phyloP scores from a whole-genome alignment of 73 alveolate species.

The Paramecium biaurelia region DNA sequence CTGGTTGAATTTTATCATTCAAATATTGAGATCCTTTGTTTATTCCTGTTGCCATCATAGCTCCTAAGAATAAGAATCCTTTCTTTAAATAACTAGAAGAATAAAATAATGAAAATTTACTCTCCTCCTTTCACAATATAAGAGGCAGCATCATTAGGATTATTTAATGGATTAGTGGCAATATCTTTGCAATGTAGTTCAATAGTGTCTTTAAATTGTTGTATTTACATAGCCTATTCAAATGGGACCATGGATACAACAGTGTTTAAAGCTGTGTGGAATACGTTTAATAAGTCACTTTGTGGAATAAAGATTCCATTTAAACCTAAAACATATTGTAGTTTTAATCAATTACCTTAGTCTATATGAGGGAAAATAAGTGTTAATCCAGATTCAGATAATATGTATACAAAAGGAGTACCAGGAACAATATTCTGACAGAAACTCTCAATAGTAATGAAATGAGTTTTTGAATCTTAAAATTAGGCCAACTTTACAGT shows the following conservation, averaged over 20 bases:
- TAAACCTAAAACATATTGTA: conserved; percentile 14
- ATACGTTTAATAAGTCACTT: background rate
- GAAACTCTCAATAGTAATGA: background rate
- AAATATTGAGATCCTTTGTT: background rate
- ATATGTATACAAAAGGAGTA: background rate
- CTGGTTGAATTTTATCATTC: background rate
- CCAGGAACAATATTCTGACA: conserved; percentile 41
- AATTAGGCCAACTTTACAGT: conserved; percentile 37
- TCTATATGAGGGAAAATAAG: conserved; percentile 34
- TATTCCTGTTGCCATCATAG: conserved; percentile 11
- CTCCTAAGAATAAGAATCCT: background rate
- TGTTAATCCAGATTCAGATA: background rate
- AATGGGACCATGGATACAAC: conserved; percentile 27
- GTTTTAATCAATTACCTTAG: background rate
- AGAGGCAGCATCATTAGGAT: background rate
- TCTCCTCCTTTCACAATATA: conserved; percentile 36
- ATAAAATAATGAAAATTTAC: background rate
- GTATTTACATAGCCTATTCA: conserved; percentile 14
- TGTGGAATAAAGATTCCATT: conserved; percentile 54
- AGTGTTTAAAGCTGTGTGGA: background rate
- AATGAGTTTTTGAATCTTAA: conserved; percentile 29
- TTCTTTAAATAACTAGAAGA: background rate
- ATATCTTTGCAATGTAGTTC: conserved; percentile 23
- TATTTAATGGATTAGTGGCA: conserved; percentile 11
- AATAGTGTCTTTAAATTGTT: conserved; percentile 14